phyloP scores from a whole-genome alignment of 2,329 filamentous ascomycete species.

The Penicillium concentricum region DNA sequence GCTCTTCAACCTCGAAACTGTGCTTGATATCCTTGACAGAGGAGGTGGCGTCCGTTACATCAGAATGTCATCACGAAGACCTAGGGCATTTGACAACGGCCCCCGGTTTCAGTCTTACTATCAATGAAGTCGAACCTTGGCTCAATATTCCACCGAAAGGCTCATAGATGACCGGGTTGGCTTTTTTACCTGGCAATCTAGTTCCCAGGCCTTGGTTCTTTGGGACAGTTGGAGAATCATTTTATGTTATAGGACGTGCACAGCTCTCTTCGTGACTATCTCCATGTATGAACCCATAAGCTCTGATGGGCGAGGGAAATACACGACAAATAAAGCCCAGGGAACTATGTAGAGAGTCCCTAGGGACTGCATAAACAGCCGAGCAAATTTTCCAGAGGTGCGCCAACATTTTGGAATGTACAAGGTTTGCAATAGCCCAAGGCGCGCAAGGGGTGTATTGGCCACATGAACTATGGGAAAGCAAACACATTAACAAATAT shows the following conservation, averaged over 20 bases:
- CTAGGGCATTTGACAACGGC: constrained; percentile 12
- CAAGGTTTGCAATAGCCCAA: too few species aligned
- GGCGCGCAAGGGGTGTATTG: too few species aligned
- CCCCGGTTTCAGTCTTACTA: constrained; percentile 7
- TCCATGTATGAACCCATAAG: not conserved
- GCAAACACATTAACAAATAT: too few species aligned
- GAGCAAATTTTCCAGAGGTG: not conserved
- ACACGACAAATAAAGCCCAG: not conserved
- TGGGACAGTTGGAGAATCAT: not conserved
- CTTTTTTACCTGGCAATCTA: not conserved
- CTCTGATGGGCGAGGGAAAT: not conserved
- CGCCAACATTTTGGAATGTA: not conserved
- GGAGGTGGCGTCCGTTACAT: not conserved
- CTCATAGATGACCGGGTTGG: constrained; percentile 1
- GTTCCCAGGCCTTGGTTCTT: not conserved
- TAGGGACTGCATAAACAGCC: not conserved
- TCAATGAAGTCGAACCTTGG: constrained; percentile 12
- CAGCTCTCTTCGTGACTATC: not conserved
- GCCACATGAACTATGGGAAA: too few species aligned
- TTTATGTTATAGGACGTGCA: not conserved
- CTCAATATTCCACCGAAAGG: constrained; percentile 4
- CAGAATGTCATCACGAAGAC: constrained; percentile 8
- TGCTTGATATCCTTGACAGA: constrained; percentile 7
- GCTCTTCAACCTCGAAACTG: constrained; percentile 10
- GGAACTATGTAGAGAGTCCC: not conserved